Evolutionary conservation across 2,329 filamentous ascomycete species (phyloP).

Genomic region (Colletotrichum sp.): DNA sequence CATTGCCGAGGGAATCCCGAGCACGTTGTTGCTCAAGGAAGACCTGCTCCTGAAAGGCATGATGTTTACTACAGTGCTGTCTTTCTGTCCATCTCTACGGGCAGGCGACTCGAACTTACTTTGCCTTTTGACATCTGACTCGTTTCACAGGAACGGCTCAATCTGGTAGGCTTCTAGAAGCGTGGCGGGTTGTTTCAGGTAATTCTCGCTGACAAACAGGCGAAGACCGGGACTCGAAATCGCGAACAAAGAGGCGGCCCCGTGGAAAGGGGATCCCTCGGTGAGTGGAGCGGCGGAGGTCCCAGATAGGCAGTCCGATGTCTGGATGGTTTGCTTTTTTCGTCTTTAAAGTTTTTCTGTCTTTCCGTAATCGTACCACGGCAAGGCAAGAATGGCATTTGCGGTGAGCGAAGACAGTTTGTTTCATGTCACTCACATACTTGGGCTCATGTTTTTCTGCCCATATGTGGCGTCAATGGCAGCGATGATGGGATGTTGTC

Average conservation of each 20-base stretch:
- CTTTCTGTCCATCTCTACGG: neutral
- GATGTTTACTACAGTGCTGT: neutral
- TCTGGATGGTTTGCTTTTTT: neutral
- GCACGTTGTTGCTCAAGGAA: neutral
- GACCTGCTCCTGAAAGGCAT: neutral
- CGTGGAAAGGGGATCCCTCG: neutral
- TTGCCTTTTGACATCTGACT: neutral
- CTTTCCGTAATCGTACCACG: neutral
- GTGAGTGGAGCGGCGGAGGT: neutral
- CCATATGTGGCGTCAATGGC: neutral
- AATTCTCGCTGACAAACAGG: neutral
- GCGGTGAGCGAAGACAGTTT: neutral
- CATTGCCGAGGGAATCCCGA: conserved; percentile 12
- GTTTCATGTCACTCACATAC: conserved; percentile 10
- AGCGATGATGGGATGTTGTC: neutral
- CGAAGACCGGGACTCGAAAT: neutral
- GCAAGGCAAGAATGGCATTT: neutral
- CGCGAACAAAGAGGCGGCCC: neutral
- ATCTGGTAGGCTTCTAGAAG: conserved; percentile 18
- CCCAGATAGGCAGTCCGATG: neutral
- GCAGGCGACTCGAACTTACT: neutral
- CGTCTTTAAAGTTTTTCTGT: neutral
- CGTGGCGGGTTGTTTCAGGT: neutral
- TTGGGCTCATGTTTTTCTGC: neutral
- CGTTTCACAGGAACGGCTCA: neutral